A percentile compares a stretch with the other conserved stretches of the same genome.
These are phyloP conservation scores for Decorospora gaudefroyi DNA, from an alignment of 2,329 filamentous ascomycete species.

Conservation along the genomic window DNA sequence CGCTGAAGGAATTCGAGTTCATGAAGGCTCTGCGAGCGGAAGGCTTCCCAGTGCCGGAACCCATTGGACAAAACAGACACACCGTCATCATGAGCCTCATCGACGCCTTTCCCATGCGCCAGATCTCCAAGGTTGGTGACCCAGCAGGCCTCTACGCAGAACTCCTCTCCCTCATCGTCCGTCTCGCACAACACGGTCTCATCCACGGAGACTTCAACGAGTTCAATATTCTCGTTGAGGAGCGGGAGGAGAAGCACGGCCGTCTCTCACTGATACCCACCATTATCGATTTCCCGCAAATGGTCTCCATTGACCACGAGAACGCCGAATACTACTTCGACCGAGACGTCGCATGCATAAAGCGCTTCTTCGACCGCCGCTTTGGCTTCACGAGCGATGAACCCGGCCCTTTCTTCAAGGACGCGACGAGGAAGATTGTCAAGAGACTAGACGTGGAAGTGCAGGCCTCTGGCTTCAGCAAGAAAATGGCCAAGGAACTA, in stretches of 20 bases:
- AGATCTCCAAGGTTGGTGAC: slow-evolving; percentile 81
- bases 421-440: slow-evolving; percentile 73
- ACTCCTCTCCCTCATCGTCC: slow-evolving; percentile 82
- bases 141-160: slow-evolving; percentile 89
- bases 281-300: slow-evolving; percentile 97
- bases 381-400: slow-evolving; percentile 86
- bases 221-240: slow-evolving; percentile 95
- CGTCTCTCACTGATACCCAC: slow-evolving; percentile 70
- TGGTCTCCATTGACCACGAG: slow-evolving; percentile 90
- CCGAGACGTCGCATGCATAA: slow-evolving; percentile 92
- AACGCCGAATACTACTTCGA: slow-evolving; percentile 99
- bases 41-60: slow-evolving; percentile 87
- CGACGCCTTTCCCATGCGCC: slow-evolving; percentile 87
- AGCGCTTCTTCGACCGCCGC: slow-evolving; percentile 85
- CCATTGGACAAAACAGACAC: slow-evolving; percentile 86
- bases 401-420: slow-evolving; percentile 81
- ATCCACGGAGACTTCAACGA: slow-evolving; percentile 99
- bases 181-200: slow-evolving; percentile 80
- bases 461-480: slow-evolving; percentile 91
- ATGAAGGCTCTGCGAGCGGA: slow-evolving; percentile 84
- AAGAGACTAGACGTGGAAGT: slow-evolving; percentile 84
- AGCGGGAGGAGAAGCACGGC: slow-evolving; percentile 54
- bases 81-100: slow-evolving; percentile 96
- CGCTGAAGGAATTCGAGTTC: slow-evolving; percentile 92
- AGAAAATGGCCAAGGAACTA: slow-evolving; percentile 93